Percentiles rank a stretch among this genome's conserved stretches.
These are phyloP conservation scores for Sphagnum tenellum DNA, from an alignment of 225 moss, liverwort and hornwort genomes.

Conservation along the genomic window DNA sequence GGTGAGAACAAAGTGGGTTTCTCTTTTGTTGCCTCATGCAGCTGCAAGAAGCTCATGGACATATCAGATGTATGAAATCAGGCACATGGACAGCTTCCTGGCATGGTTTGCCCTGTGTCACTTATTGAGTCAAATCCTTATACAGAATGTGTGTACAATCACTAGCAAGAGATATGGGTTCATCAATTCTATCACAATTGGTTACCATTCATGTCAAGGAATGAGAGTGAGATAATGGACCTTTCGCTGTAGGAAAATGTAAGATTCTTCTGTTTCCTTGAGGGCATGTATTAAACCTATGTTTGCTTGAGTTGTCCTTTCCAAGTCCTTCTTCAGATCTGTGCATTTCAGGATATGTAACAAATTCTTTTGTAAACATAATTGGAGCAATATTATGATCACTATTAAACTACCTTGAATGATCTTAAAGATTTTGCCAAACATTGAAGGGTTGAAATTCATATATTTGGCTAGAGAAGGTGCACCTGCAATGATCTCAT, in stretches of 20 bases:
- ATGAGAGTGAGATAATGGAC: conserved; percentile 8
- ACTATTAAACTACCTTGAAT: too few relatives aligned
- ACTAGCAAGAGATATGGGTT: neutral
- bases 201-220: neutral
- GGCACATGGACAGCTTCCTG: too few relatives aligned
- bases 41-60: neutral
- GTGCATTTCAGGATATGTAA: neutral
- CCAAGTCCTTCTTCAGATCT: conserved; percentile 39
- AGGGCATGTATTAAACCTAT: conserved; percentile 31
- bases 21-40: conserved; percentile 21
- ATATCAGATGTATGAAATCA: too few relatives aligned
- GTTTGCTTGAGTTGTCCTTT: conserved; percentile 34
- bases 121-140: too few relatives aligned
- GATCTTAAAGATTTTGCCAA: too few relatives aligned
- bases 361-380: too few relatives aligned
- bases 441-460: too few relatives aligned
- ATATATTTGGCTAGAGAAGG: neutral
- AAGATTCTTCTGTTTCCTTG: conserved; percentile 33
- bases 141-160: too few relatives aligned
- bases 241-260: conserved; percentile 34
- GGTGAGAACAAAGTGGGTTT: conserved; percentile 1
- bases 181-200: neutral
- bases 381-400: too few relatives aligned
- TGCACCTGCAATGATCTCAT: conserved; percentile 16
- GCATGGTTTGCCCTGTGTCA: too few relatives aligned